Conservation (phyloP, 2,329 filamentous ascomycete genomes). For the Fusarium floridanum region DNA sequence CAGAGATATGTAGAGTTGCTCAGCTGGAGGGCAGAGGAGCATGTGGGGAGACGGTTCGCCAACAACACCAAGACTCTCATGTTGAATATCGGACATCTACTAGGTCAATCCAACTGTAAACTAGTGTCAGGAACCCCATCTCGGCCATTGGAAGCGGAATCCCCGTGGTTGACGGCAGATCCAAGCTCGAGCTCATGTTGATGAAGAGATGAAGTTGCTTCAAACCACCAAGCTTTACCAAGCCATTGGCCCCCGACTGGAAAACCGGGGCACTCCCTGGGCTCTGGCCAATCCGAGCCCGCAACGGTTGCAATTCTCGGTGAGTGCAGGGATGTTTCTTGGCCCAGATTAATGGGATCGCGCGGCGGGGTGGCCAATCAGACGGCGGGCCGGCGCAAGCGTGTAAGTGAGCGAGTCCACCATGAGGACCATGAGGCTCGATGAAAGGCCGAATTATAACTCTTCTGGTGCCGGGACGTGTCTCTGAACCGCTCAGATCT, state of each 20-base stretch:
- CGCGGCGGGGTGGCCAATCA: constrained; percentile 44
- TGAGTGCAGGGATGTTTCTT: constrained; percentile 47
- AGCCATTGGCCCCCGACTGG: background rate
- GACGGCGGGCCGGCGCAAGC: constrained; percentile 42
- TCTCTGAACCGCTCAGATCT: constrained; percentile 56
- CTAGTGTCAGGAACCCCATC: background rate
- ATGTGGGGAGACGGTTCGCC: background rate
- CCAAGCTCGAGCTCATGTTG: background rate
- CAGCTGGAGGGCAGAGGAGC: background rate
- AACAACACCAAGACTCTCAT: background rate
- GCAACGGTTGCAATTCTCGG: constrained; percentile 45
- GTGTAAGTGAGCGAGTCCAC: constrained; percentile 55
- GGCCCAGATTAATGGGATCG: constrained; percentile 40
- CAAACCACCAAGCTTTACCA: background rate
- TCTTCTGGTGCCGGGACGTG: constrained; percentile 54
- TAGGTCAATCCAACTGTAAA: background rate
- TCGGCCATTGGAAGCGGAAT: background rate
- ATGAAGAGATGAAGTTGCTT: constrained; percentile 3
- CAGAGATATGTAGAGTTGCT: background rate
- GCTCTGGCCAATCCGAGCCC: background rate
- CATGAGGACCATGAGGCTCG: constrained; percentile 48
- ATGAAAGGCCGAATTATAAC: constrained; percentile 55
- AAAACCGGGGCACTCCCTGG: background rate
- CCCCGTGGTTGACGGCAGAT: background rate
- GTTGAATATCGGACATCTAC: background rate